These are phyloP conservation scores for Erysimum pusillum DNA, from an alignment of 441 rosid species.

Conservation along the genomic window DNA sequence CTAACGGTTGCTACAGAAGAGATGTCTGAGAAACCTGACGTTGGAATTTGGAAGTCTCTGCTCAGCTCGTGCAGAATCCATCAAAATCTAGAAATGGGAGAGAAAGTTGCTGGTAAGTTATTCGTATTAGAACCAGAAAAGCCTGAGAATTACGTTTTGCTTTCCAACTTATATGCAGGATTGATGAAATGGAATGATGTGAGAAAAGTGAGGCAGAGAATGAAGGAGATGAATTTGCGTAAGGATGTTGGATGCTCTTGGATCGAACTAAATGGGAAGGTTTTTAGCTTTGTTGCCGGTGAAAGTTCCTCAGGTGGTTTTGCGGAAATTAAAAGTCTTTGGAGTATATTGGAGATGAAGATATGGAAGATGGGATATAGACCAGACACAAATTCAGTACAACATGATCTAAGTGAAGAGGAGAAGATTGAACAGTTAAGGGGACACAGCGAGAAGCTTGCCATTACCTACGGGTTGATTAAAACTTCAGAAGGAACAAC, in stretches of 20 bases:
- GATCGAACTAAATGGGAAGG: conserved; percentile 58
- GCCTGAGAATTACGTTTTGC: conserved; percentile 54
- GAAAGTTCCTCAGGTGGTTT: conserved; percentile 40
- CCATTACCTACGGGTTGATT: conserved; percentile 54
- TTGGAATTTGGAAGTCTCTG: conserved; percentile 53
- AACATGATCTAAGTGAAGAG: conserved; percentile 55
- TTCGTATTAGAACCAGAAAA: conserved; percentile 52
- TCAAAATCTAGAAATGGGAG: conserved; percentile 53
- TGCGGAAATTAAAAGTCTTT: conserved; percentile 46
- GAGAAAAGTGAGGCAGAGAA: conserved; percentile 47
- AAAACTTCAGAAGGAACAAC: conserved; percentile 49
- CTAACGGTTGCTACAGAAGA: conserved; percentile 45
- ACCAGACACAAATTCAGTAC: conserved; percentile 53
- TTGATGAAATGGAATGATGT: conserved; percentile 54
- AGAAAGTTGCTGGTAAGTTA: conserved; percentile 53
- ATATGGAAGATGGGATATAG: conserved; percentile 58
- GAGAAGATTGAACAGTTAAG: conserved; percentile 53
- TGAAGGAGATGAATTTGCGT: conserved; percentile 51
- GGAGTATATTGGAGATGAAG: conserved; percentile 51
- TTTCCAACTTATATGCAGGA: conserved; percentile 60
- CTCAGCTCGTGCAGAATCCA: conserved; percentile 60
- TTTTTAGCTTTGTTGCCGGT: conserved; percentile 52
- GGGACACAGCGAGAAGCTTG: conserved; percentile 61
- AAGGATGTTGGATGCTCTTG: conserved; percentile 57
- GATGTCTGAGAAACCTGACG: conserved; percentile 56